Evolutionary conservation across 2,329 filamentous ascomycete species (phyloP).

Genomic region (Hirsutella rhossiliensis): DNA sequence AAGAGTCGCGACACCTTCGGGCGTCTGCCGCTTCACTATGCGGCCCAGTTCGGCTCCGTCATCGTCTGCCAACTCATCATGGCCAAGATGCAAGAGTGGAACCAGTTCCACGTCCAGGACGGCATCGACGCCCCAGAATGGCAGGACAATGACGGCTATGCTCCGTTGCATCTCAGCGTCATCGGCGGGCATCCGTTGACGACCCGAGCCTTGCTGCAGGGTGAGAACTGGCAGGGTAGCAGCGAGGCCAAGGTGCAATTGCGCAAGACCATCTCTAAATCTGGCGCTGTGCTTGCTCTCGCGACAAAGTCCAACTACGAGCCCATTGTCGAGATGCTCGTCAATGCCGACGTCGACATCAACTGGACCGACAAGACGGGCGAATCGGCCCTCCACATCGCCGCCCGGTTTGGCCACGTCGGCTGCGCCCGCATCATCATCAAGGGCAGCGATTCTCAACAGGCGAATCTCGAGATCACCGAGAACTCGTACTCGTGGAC

Average conservation of each 20-base stretch:
- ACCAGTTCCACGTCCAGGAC: slow-evolving; percentile 68
- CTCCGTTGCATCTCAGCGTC: slow-evolving; percentile 83
- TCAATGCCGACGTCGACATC: slow-evolving; percentile 81
- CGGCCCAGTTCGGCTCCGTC: slow-evolving; percentile 87
- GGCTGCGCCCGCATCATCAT: slow-evolving; percentile 71
- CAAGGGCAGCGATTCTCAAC: slow-evolving; percentile 56
- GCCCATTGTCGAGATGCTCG: slow-evolving; percentile 73
- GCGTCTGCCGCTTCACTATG: slow-evolving; percentile 80
- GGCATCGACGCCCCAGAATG: slow-evolving; percentile 80
- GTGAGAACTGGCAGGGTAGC: slow-evolving; percentile 63
- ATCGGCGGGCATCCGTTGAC: slow-evolving; percentile 83
- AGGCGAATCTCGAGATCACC: slow-evolving; percentile 60
- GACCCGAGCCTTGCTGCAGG: slow-evolving; percentile 66
- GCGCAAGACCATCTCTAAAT: slow-evolving; percentile 63
- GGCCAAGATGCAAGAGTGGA: slow-evolving; percentile 80
- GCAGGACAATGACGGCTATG: slow-evolving; percentile 88
- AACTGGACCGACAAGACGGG: slow-evolving; percentile 87
- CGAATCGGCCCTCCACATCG: slow-evolving; percentile 85
- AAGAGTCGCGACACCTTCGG: slow-evolving; percentile 64
- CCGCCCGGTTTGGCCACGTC: slow-evolving; percentile 75
- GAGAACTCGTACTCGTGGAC: slow-evolving; percentile 91
- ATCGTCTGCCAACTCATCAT: slow-evolving; percentile 83
- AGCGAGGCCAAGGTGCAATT: slow-evolving; percentile 50
- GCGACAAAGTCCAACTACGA: slow-evolving; percentile 82
- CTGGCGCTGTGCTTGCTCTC: slow-evolving; percentile 75